Evolutionary conservation across 2,329 filamentous ascomycete genomes (phyloP).

Genomic region (Aspergillus uvarum): DNA sequence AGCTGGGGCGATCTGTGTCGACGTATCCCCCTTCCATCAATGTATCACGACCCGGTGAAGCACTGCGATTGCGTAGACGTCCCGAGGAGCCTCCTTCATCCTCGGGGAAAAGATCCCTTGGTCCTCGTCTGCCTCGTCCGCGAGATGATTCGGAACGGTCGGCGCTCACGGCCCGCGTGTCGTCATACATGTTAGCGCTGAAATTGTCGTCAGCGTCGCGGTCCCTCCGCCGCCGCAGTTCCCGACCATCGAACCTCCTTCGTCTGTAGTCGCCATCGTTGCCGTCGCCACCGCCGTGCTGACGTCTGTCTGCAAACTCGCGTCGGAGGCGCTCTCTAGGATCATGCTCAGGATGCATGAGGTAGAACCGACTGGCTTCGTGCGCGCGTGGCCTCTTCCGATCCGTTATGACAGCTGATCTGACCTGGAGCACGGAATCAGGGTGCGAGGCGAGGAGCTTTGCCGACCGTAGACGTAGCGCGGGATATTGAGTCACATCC

Average conservation of each 20-base stretch:
- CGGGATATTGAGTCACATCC: conserved; percentile 51
- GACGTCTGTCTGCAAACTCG: conserved; percentile 49
- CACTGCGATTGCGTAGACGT: conserved; percentile 59
- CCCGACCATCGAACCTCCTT: conserved; percentile 63
- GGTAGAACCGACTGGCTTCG: conserved; percentile 83
- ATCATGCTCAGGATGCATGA: conserved; percentile 86
- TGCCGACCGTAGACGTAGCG: conserved; percentile 65
- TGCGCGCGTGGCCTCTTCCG: conserved; percentile 77
- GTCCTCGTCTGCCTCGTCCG: conserved; percentile 31
- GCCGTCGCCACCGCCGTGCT: conserved; percentile 36
- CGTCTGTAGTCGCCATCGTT: conserved; percentile 46
- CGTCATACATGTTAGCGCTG: conserved; percentile 80
- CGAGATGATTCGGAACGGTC: conserved; percentile 33
- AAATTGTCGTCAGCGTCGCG: conserved; percentile 60
- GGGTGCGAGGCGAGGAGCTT: conserved; percentile 68
- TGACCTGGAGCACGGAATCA: conserved; percentile 67
- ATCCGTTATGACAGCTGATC: conserved; percentile 72
- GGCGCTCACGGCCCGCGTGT: conserved; percentile 49
- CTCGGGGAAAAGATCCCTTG: conserved; percentile 42
- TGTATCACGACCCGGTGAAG: conserved; percentile 58
- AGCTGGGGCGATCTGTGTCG: conserved; percentile 39
- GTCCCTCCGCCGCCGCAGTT: conserved; percentile 44
- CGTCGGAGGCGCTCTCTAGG: conserved; percentile 69
- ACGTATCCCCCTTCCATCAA: conserved; percentile 42
- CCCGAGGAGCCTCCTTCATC: conserved; percentile 36